Evolutionary conservation across 768 basidiomycete species (phyloP), one percentile per base, ranked within the genome.

Genomic region (Hygrophoropsis aurantiaca): DNA sequence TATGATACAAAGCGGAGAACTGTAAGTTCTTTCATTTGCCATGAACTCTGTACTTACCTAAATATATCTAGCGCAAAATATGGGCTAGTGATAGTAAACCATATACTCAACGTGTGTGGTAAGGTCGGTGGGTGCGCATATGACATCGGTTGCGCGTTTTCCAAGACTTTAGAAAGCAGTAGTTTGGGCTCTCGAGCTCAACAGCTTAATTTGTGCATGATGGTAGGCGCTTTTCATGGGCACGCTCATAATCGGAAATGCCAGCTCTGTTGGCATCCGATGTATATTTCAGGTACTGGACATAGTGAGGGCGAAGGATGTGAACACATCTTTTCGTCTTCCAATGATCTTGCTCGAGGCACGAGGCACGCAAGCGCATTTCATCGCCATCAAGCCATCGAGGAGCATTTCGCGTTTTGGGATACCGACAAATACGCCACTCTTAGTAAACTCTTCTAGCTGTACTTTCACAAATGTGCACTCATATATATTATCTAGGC

Each of bases 341-440:
- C 58, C 3, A 67, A 66, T 45, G 36, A 23, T 2, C 45, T 59
- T 13, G 65, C 61, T 1, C 8, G 49, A 4, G 40, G 48, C 5
- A 63, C 56, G 1, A 46, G 58, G 0, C 51, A 64, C n/a, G 50
- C 61, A 2, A 46, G 56, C 0, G 11, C 27, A 2, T 68, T 64
- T 34, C 66, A 66, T 47, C 57, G 58, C 1, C 58, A 54, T n/a
- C 62, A 64, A 33, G 53, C 49, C 0, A 61, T 67, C n/a, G 53
- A 60, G 9, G 34, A 42, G 23, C 51, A 56, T 26, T 57, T 59
- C 15, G 19, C 8, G 0, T 51, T 47, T n/a, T 66, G 61, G 58
- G 52, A 54, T 32, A 38, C 27, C 1, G 49, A 58, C 15, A 60
- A 62, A n/a, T 57, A 62, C 38, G 47, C 46, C 0, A 52, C 51